Percentiles rank a stretch among this genome's conserved stretches.
phyloP scores from a whole-genome alignment of 176 grass and related monocot species.

The Dactylis glomerata region DNA sequence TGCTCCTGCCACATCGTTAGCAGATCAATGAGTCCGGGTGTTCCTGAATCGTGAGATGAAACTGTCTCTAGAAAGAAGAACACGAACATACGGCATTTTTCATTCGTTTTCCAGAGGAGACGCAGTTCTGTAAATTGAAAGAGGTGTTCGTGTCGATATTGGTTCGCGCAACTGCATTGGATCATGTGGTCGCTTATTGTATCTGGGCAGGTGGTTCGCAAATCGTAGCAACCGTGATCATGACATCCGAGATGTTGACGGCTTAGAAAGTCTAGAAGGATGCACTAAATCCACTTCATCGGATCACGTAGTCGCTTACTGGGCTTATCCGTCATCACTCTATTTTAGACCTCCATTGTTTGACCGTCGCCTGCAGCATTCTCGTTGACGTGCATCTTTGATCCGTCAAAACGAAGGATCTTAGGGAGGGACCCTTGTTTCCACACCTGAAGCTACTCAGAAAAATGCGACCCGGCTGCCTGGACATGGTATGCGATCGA shows the following conservation, averaged over 20 bases:
- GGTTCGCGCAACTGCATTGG: background rate
- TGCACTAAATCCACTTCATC: background rate
- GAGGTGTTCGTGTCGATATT: background rate
- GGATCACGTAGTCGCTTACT: background rate
- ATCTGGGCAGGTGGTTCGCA: background rate
- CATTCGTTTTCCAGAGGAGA: background rate
- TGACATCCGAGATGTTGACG: background rate
- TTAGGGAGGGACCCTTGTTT: background rate
- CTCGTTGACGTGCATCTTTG: background rate
- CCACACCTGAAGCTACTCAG: background rate
- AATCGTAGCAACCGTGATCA: background rate
- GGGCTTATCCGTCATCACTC: background rate
- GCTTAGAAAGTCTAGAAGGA: background rate
- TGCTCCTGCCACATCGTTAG: conserved; percentile 10
- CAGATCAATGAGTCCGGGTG: background rate
- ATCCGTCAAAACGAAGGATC: background rate
- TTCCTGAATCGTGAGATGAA: background rate
- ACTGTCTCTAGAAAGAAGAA: background rate
- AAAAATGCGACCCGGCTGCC: background rate
- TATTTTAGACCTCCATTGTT: background rate
- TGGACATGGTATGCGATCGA: background rate
- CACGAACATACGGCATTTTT: background rate
- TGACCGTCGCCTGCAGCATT: background rate
- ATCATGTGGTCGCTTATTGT: background rate
- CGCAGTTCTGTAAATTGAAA: background rate